Base-by-base conservation (phyloP, 192 early-diverging fungal genomes). In the Backusella liffmaniae region DNA sequence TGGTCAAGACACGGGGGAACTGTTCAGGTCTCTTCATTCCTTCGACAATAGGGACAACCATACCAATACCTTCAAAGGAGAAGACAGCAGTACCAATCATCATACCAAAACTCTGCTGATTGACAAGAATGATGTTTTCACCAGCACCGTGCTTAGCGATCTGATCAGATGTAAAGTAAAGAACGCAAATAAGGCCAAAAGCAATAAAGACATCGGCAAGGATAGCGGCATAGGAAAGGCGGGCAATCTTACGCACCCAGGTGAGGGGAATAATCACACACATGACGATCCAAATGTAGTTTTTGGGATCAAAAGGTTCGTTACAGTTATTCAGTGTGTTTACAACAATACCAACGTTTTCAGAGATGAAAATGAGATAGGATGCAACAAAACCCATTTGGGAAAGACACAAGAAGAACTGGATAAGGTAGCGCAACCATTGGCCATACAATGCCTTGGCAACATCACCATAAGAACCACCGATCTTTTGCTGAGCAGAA, bases 311-410 rank as follows among this genome's bases (percentile, higher is more conserved):
- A 32, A 87, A 79, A 39, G 90, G 87, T 71, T 76, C 53, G 39
- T 76, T 77, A 86, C 91, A 95, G 76, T 87, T 80, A 32, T 88
- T 88, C 13, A 89, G 72, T n/a, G 86, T 84, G 79, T 91, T 89
- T 71, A 92, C 81, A 73, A 89, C 83, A 42, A 93, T 89, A 26
- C 87, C 86, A 66, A 96, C 82, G 76, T 95, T 97, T 76, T 93
- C 89, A 10, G 94, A 91, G 7, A 97, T 88, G 80, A 97, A 97
- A 49, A 97, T 95, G 68, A 92, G 87, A 76, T 95, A 95, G 0
- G 94, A 93, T 51, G 93, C 94, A 73, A 91, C 91, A 82, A 96
- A 96, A 2, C 95, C 95, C 69, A 93, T 86, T 84, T 95, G 89
- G 8, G 89, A 86, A 26, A 92, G 59, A 39, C 85, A 85, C 21